A percentile compares a stretch with the other conserved stretches of the same genome.
These are phyloP conservation scores for Pythium dissimile DNA, from an alignment of 352 stramenopile genomes.

Conservation along the genomic window DNA sequence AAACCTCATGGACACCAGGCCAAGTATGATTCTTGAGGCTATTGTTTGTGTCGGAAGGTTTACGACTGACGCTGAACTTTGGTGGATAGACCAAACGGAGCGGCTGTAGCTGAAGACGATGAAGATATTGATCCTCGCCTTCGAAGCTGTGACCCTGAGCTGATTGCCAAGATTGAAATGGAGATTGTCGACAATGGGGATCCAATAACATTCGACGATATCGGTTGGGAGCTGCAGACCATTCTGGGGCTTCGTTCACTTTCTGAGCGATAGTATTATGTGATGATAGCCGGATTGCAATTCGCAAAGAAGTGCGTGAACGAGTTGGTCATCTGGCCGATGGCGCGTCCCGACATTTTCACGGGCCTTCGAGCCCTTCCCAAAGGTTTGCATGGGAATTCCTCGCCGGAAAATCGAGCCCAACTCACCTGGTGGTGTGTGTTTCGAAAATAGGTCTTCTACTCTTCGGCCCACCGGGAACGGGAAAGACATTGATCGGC, in stretches of 20 bases:
- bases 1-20: slow-evolving; percentile 12
- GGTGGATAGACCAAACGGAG: slow-evolving; percentile 7
- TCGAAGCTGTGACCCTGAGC: slow-evolving; percentile 91
- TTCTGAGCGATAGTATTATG: neutral
- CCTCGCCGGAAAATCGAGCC: neutral
- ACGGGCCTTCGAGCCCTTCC: slow-evolving; percentile 92
- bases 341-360: slow-evolving; percentile 97
- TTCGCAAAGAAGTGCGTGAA: slow-evolving; percentile 98
- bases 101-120: slow-evolving; percentile 31
- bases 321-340: slow-evolving; percentile 98
- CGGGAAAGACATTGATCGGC: slow-evolving; percentile 98
- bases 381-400: slow-evolving; percentile 46
- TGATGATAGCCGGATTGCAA: slow-evolving; percentile 85
- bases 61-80: neutral
- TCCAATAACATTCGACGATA: slow-evolving; percentile 96
- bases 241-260: too few relatives aligned
- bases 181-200: slow-evolving; percentile 96
- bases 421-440: neutral
- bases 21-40: slow-evolving; percentile 2
- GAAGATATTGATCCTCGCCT: slow-evolving; percentile 93
- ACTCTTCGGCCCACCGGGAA: slow-evolving; percentile 94
- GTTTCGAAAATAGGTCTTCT: slow-evolving; percentile 71
- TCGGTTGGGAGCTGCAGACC: slow-evolving; percentile 52
- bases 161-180: slow-evolving; percentile 96
- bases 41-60: neutral